These are phyloP conservation scores for Canariomyces notabilis DNA, from an alignment of 2,329 filamentous ascomycete species.

Conservation along the genomic window DNA sequence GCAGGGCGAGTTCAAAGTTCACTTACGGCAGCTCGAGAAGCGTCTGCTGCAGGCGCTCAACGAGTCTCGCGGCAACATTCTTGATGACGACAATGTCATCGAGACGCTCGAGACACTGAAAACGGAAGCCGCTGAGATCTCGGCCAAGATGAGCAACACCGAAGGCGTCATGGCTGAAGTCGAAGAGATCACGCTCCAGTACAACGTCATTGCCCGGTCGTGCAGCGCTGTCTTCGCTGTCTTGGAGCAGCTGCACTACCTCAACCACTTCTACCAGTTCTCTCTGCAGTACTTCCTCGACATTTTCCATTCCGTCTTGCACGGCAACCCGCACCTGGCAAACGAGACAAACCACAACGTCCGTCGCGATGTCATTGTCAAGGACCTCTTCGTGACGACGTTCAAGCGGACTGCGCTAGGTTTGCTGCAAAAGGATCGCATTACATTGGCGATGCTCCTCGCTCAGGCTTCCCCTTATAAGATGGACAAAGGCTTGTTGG, in stretches of 20 bases:
- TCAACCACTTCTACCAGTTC: constrained; percentile 99
- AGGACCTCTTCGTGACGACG: constrained; percentile 83
- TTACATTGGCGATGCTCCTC: constrained; percentile 90
- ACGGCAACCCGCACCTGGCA: constrained; percentile 68
- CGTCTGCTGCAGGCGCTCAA: constrained; percentile 90
- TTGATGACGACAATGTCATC: constrained; percentile 97
- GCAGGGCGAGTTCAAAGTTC: constrained; percentile 98
- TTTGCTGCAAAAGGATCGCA: constrained; percentile 85
- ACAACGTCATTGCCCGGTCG: constrained; percentile 85
- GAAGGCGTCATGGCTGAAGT: constrained; percentile 98
- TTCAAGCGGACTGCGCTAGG: constrained; percentile 93
- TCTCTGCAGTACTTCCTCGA: constrained; percentile 97
- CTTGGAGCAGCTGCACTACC: constrained; percentile 91
- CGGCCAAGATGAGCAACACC: constrained; percentile 90
- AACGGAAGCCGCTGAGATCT: constrained; percentile 95
- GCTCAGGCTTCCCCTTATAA: constrained; percentile 93
- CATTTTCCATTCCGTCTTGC: constrained; percentile 91
- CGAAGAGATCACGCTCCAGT: constrained; percentile 90
- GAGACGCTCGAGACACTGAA: constrained; percentile 96
- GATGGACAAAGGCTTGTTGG: constrained; percentile 88
- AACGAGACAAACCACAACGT: constrained; percentile 68
- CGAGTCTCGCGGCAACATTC: constrained; percentile 93
- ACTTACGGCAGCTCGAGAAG: constrained; percentile 92
- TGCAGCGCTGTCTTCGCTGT: constrained; percentile 98
- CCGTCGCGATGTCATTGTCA: constrained; percentile 84